Conservation (phyloP, 1,284 basidiomycete species). For the Fomitopsis schrenkii region DNA sequence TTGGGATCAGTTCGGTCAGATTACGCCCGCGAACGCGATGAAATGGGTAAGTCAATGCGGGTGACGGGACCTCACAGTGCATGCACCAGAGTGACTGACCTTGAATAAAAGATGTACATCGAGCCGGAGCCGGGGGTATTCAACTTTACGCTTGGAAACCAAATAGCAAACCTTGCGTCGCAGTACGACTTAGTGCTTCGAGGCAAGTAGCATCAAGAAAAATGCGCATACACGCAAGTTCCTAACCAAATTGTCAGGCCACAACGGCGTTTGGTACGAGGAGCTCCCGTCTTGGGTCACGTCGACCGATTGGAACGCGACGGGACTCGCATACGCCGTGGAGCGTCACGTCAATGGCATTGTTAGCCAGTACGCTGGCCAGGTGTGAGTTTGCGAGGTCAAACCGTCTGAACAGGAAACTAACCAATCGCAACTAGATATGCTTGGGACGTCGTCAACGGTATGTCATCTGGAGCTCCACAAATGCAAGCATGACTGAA, state of each 20-base stretch:
- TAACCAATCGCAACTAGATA: constrained; percentile 13
- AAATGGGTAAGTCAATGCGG: constrained; percentile 40
- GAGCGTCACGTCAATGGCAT: constrained; percentile 43
- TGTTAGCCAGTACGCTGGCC: constrained; percentile 45
- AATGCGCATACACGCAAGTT: background rate
- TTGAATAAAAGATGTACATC: constrained; percentile 20
- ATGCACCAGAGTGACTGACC: background rate
- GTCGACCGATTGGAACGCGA: constrained; percentile 36
- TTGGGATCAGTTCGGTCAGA: constrained; percentile 41
- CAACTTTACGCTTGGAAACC: constrained; percentile 43
- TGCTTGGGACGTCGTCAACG: constrained; percentile 38
- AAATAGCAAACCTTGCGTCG: constrained; percentile 41
- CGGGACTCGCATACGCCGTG: constrained; percentile 40
- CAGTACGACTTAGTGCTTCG: constrained; percentile 34
- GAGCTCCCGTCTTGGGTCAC: constrained; percentile 52
- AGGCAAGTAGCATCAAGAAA: constrained; percentile 7
- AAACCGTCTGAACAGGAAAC: background rate
- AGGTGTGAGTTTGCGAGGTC: constrained; percentile 34
- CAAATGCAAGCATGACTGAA: background rate
- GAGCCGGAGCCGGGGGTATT: constrained; percentile 47
- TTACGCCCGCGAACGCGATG: constrained; percentile 53
- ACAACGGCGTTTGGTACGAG: constrained; percentile 54
- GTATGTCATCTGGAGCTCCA: constrained; percentile 12
- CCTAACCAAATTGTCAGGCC: constrained; percentile 20
- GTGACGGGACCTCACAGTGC: background rate